Conservation (phyloP, 768 basidiomycete species). For the Podaxis sp. region DNA sequence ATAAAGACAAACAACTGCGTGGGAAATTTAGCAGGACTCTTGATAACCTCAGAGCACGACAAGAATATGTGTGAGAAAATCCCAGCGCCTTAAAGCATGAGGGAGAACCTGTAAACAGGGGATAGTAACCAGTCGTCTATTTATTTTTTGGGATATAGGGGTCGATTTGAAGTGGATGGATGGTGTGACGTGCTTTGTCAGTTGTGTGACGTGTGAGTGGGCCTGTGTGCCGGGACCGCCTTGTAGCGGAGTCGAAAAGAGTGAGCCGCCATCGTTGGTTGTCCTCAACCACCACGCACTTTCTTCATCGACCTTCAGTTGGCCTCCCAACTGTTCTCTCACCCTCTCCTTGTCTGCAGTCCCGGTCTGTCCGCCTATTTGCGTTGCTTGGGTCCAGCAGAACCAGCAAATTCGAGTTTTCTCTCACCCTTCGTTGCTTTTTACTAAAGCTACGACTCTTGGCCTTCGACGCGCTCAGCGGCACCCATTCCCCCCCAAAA, state of each 20-base stretch:
- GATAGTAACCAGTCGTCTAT: neutral
- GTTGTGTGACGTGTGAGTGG: conserved; percentile 9
- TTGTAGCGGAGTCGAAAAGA: conserved; percentile 46
- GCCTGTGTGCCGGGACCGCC: conserved; percentile 28
- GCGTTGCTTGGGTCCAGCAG: conserved; percentile 18
- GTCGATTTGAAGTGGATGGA: neutral
- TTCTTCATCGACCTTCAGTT: conserved; percentile 26
- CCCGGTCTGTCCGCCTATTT: conserved; percentile 18
- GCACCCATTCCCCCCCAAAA: conserved; percentile 27
- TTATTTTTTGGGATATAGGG: no score
- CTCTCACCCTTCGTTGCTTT: conserved; percentile 26
- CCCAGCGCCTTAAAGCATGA: neutral
- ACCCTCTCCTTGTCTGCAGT: conserved; percentile 22
- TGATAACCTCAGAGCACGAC: neutral
- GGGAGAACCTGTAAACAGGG: neutral
- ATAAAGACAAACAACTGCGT: conserved; percentile 4
- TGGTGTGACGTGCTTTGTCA: conserved; percentile 10
- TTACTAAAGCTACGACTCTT: conserved; percentile 26
- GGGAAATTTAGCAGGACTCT: neutral
- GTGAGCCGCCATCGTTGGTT: conserved; percentile 40
- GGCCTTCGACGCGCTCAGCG: conserved; percentile 30
- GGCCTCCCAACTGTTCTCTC: conserved; percentile 26
- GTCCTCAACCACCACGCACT: conserved; percentile 44
- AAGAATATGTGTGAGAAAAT: neutral
- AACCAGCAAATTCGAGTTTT: conserved; percentile 26